Conservation (phyloP, 2,329 filamentous ascomycete species). For the Aspergillus novofumigatus region DNA sequence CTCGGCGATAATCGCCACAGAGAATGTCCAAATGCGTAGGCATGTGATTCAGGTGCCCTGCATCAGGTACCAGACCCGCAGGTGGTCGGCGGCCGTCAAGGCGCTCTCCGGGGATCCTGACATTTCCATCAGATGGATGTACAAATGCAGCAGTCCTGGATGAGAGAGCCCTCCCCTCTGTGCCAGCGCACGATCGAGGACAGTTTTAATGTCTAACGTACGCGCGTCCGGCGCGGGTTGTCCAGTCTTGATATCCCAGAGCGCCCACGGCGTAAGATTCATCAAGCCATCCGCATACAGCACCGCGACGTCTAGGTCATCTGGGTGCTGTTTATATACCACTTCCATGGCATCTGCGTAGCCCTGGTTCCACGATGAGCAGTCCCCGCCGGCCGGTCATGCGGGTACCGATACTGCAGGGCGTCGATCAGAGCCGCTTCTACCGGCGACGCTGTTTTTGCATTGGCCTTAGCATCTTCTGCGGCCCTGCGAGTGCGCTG, state of each 20-base stretch:
- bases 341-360: constrained; percentile 60
- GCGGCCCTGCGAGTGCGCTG: constrained; percentile 45
- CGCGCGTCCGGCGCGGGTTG: constrained; percentile 51
- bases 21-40: constrained; percentile 72
- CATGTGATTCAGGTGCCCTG: constrained; percentile 72
- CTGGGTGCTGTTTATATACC: constrained; percentile 50
- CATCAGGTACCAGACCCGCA: constrained; percentile 65
- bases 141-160: constrained; percentile 68
- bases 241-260: constrained; percentile 61
- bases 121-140: constrained; percentile 78
- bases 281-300: constrained; percentile 63
- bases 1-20: constrained; percentile 64
- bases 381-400: constrained; percentile 48
- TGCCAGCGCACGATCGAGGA: constrained; percentile 57
- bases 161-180: constrained; percentile 52
- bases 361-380: constrained; percentile 51
- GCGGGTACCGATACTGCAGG: constrained; percentile 58
- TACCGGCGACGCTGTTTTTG: constrained; percentile 40
- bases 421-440: constrained; percentile 64
- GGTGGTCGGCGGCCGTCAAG: constrained; percentile 55
- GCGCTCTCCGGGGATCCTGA: constrained; percentile 62
- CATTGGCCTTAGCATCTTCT: constrained; percentile 40
- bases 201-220: constrained; percentile 55
- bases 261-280: constrained; percentile 61
- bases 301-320: constrained; percentile 60